Evolutionary conservation across 305 asterid species (phyloP).

Genomic region (Euphrasia arctica): DNA sequence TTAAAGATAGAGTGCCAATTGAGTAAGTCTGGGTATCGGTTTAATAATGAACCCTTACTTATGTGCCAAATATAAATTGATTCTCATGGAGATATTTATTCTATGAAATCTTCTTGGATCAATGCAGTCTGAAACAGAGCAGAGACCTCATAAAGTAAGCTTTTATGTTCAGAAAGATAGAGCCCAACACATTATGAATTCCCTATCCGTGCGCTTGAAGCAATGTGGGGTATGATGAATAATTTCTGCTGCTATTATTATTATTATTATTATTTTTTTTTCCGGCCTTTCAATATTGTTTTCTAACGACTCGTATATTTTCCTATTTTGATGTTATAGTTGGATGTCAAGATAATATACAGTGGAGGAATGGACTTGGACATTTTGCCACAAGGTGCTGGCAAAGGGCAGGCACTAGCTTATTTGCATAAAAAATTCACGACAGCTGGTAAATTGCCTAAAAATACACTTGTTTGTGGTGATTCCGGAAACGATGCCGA

Average conservation of each 20-base stretch:
- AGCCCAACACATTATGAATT: conserved; percentile 56
- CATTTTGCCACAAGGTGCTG: conserved; percentile 95
- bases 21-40: background rate
- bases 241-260: conserved; percentile 16
- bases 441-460: conserved; percentile 61
- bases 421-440: conserved; percentile 78
- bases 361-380: conserved; percentile 98
- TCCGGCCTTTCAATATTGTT: conserved; percentile 11
- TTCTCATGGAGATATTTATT: conserved; percentile 24
- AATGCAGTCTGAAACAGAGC: conserved; percentile 96
- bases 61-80: conserved; percentile 19
- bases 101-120: conserved; percentile 27
- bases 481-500: conserved; percentile 99
- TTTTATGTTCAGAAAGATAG: conserved; percentile 81
- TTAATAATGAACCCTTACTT: background rate
- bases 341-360: conserved; percentile 93
- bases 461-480: conserved; percentile 89
- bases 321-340: conserved; percentile 39
- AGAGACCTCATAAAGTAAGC: conserved; percentile 94
- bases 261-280: background rate
- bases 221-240: conserved; percentile 72
- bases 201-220: conserved; percentile 50
- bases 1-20: background rate
- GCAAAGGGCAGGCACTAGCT: conserved; percentile 99
- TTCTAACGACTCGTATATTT: conserved; percentile 22